These are phyloP conservation scores for Annulohypoxylon moriforme DNA, from an alignment of 495 filamentous ascomycete species.

Conservation along the genomic window DNA sequence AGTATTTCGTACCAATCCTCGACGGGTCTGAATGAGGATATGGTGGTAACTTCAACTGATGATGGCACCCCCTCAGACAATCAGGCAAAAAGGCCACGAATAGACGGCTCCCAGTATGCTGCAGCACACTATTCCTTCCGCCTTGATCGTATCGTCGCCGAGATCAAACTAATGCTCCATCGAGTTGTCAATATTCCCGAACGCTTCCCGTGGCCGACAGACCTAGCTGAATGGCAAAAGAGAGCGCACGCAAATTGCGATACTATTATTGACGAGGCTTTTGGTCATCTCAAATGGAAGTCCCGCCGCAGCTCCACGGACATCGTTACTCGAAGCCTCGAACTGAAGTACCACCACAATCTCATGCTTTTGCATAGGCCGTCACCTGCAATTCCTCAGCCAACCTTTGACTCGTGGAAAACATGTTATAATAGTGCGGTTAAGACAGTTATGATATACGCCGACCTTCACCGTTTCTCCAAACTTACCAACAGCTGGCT, in stretches of 20 bases:
- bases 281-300: slow-evolving; percentile 40
- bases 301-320: slow-evolving; percentile 17
- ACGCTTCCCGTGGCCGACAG: slow-evolving; percentile 26
- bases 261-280: slow-evolving; percentile 47
- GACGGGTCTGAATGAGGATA: neutral
- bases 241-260: slow-evolving; percentile 49
- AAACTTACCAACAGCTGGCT: slow-evolving; percentile 55
- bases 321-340: slow-evolving; percentile 47
- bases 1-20: neutral
- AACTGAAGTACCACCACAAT: slow-evolving; percentile 58
- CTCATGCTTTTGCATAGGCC: slow-evolving; percentile 59
- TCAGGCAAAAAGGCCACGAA: slow-evolving; percentile 7
- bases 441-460: slow-evolving; percentile 21
- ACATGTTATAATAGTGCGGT: slow-evolving; percentile 54
- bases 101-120: slow-evolving; percentile 3
- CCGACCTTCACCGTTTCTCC: slow-evolving; percentile 46
- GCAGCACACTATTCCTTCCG: slow-evolving; percentile 56
- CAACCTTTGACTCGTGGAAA: slow-evolving; percentile 50
- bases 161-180: slow-evolving; percentile 62
- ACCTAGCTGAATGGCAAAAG: slow-evolving; percentile 51
- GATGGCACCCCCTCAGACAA: neutral
- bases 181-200: slow-evolving; percentile 52
- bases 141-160: slow-evolving; percentile 56
- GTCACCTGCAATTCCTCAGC: slow-evolving; percentile 56
- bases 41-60: neutral